Percentiles rank a stretch among this genome's conserved stretches.
Conservation (phyloP, 176 grass and related monocot species). For the Hordeum marinum region DNA sequence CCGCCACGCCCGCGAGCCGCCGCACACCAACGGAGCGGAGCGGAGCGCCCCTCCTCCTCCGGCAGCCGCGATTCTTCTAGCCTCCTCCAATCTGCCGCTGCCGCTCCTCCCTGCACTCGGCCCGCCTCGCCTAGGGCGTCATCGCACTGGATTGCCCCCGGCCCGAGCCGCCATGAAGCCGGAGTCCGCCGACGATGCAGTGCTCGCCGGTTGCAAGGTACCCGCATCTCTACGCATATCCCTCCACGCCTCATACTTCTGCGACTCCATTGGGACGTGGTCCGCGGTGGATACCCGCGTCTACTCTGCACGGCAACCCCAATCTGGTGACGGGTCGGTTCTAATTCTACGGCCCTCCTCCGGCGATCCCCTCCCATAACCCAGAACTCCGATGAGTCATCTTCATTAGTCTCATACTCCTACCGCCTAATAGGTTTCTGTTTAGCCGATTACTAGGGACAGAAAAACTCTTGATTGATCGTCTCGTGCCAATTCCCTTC, state of each 20-base stretch:
- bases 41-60: background rate
- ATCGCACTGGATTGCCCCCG: background rate
- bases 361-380: background rate
- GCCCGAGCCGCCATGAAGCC: slow-evolving; percentile 7
- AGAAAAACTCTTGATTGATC: background rate
- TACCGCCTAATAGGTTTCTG: background rate
- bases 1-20: slow-evolving; percentile 5
- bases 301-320: background rate
- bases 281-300: background rate
- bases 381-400: background rate
- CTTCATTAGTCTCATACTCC: background rate
- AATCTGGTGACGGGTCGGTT: background rate
- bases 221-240: background rate
- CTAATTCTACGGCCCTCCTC: background rate
- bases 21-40: slow-evolving; percentile 1
- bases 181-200: slow-evolving; percentile 11
- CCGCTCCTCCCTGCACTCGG: background rate
- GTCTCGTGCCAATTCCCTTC: background rate
- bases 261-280: background rate
- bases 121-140: background rate
- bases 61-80: background rate
- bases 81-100: background rate
- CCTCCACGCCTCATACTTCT: background rate
- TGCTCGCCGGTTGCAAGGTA: slow-evolving; percentile 40
- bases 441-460: background rate